Conservation (phyloP, 495 filamentous ascomycete genomes). For the Lophium mytilinum region DNA sequence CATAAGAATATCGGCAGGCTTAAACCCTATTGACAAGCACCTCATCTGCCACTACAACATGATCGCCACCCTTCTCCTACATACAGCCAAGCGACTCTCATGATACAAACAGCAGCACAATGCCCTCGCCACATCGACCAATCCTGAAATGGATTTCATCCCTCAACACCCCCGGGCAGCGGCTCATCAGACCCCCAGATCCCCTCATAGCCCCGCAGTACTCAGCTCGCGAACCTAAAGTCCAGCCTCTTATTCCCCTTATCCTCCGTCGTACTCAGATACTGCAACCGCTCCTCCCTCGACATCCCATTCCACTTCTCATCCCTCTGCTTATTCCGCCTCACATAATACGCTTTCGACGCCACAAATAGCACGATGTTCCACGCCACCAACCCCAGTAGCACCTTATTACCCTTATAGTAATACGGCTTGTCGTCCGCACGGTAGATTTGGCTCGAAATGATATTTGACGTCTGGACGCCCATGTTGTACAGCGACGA, state of each 20-base stretch:
- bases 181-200: too few relatives aligned
- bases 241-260: conserved; percentile 2
- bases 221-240: conserved; percentile 1
- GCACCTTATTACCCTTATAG: conserved; percentile 1
- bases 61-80: too few relatives aligned
- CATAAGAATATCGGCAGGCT: too few relatives aligned
- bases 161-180: too few relatives aligned
- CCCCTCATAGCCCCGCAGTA: too few relatives aligned
- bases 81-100: too few relatives aligned
- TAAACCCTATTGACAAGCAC: too few relatives aligned
- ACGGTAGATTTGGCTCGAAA: conserved; percentile 42
- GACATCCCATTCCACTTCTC: conserved; percentile 8
- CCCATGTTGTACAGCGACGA: conserved; percentile 64
- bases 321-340: conserved; percentile 1
- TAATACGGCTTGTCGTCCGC: conserved; percentile 9
- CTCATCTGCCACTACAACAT: too few relatives aligned
- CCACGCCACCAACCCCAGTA: neutral
- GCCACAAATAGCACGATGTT: conserved; percentile 1
- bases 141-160: too few relatives aligned
- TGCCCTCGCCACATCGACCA: too few relatives aligned
- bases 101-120: too few relatives aligned
- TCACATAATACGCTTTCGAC: conserved; percentile 5
- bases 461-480: conserved; percentile 56
- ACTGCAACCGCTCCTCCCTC: neutral
- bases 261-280: neutral